Base-by-base conservation (phyloP, 306 rosid species). In the Geum urbanum region DNA sequence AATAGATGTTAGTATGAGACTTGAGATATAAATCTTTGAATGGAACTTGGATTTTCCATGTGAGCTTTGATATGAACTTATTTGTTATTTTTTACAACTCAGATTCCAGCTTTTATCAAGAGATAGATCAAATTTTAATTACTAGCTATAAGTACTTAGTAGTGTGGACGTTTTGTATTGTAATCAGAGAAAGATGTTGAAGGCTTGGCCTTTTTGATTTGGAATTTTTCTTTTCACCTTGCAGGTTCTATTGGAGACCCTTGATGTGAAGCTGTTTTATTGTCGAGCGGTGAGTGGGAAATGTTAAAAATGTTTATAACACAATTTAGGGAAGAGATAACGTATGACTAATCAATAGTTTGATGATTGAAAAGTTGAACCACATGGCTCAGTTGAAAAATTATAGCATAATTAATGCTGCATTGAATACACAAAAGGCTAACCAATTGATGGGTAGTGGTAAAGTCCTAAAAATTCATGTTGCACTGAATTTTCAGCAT, bases 71-170 rank as follows among this genome's bases (percentile, higher is more conserved):
- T 18, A 59, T 47, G 39, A 69, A 72, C 16, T 44, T 49, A 1
- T 54, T 24, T 74, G 18, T 65, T 43, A 7, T 55, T 63, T 44
- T 72, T 24, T 24, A 24, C 27, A 24, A 37, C 70, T 37, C 84
- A 92, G 98, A 88, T 92, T 85, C 97, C 98, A 32, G 91, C 96
- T 73, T 92, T 67, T 71, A 84, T 92, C 69, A 70, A 79, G 79
- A 92, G 98, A 83, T 97, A 92, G 84, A 75, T 86, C 51, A 97
- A 92, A 74, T 92, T 90, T 80, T 94, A 96, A 70, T 92, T 92
- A 72, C 94, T 92, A 27, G 86, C 96, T 47, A 97, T 90, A 82
- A 82, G 97, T 76, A 9, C 27, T 24, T 24, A 24, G 27, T 24
- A 37, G 15, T 51, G 22, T 24, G 70, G 76, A 59, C 76, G 58